Percentiles rank a stretch among this genome's conserved stretches.
These are phyloP conservation scores for Carex scoparia DNA, from an alignment of 176 grass and related monocot genomes.

Conservation along the genomic window DNA sequence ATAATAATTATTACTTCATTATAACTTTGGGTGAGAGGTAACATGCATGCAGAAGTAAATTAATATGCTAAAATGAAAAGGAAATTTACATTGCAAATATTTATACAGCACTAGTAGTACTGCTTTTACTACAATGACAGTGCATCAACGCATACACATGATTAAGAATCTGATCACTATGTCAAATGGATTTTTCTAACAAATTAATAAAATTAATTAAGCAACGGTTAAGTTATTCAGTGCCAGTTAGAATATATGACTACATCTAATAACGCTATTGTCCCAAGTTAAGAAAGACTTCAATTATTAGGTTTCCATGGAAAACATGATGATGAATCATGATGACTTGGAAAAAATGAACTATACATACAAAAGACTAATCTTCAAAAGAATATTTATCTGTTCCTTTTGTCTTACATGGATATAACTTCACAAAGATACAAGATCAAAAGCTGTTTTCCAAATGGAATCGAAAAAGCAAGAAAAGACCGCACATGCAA, in stretches of 20 bases:
- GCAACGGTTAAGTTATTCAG: neutral
- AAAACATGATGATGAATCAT: neutral
- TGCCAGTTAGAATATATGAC: neutral
- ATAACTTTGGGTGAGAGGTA: neutral
- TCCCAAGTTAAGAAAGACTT: neutral
- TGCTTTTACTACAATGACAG: neutral
- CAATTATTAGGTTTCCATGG: neutral
- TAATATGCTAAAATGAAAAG: neutral
- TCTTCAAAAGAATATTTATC: neutral
- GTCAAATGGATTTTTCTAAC: neutral
- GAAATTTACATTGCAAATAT: neutral
- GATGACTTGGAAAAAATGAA: neutral
- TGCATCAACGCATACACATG: neutral
- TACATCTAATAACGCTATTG: neutral
- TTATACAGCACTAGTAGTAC: neutral
- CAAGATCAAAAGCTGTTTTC: conserved; percentile 18
- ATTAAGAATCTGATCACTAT: too few relatives aligned
- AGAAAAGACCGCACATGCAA: conserved; percentile 24
- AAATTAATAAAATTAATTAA: neutral
- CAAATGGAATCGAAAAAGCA: conserved; percentile 14
- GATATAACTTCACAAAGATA: neutral
- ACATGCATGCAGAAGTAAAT: neutral
- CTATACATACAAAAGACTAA: neutral
- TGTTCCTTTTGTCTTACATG: conserved; percentile 5
- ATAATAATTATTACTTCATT: conserved; percentile 4